phyloP scores from a whole-genome alignment of 441 rosid genomes.

The Mallotus repandus region DNA sequence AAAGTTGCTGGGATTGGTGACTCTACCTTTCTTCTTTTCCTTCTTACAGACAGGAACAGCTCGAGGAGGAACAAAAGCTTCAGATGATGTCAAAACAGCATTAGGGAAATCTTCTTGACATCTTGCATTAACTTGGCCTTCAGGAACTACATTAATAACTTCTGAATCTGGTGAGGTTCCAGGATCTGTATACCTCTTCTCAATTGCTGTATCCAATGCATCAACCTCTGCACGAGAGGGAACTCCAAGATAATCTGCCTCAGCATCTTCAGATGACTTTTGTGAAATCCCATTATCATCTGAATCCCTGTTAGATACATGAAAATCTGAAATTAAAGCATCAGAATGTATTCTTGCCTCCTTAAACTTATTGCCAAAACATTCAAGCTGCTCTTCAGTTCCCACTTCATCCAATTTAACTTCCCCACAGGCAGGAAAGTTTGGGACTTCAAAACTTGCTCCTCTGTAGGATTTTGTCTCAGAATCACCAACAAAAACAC shows the following conservation, averaged over 20 bases:
- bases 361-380: conserved; percentile 32
- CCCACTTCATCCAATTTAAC: conserved; percentile 37
- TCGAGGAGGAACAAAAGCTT: conserved; percentile 29
- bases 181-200: conserved; percentile 50
- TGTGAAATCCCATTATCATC: conserved; percentile 33
- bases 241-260: conserved; percentile 35
- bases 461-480: conserved; percentile 27
- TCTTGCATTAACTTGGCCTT: conserved; percentile 43
- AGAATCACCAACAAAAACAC: conserved; percentile 26
- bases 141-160: conserved; percentile 75
- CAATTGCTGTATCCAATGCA: conserved; percentile 39
- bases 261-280: conserved; percentile 45
- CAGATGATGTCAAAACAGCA: conserved; percentile 39
- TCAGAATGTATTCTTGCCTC: conserved; percentile 28
- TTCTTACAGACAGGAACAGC: conserved; percentile 32
- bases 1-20: conserved; percentile 28
- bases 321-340: conserved; percentile 32
- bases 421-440: conserved; percentile 26
- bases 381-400: conserved; percentile 27
- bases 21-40: conserved; percentile 54
- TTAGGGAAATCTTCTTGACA: conserved; percentile 41
- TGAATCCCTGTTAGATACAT: conserved; percentile 32
- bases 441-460: conserved; percentile 36
- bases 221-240: conserved; percentile 40
- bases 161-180: conserved; percentile 99